Conservation (phyloP, 345 rosid species). For the Heritiera littoralis region DNA sequence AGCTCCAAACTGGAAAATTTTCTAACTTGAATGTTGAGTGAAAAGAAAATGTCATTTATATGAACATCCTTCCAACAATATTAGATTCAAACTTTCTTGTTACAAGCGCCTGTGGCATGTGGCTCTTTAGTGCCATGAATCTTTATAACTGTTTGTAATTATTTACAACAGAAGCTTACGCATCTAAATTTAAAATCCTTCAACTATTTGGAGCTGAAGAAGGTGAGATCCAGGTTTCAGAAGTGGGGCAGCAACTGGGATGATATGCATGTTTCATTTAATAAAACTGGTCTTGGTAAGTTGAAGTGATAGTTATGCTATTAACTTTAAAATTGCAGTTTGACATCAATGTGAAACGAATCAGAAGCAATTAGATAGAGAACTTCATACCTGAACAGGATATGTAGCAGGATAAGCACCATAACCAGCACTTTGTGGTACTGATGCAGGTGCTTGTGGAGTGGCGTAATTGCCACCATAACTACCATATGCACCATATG, state of each 20-base stretch:
- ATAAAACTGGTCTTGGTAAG: not conserved
- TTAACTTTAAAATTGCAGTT: not conserved
- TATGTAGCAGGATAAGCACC: conserved; percentile 78
- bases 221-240: not conserved
- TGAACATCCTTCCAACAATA: not conserved
- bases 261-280: not conserved
- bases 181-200: not conserved
- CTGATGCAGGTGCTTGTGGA: conserved; percentile 71
- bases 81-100: not conserved
- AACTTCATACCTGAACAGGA: conserved; percentile 70
- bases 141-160: not conserved
- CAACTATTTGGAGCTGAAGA: not conserved
- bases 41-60: not conserved
- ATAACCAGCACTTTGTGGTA: conserved; percentile 66
- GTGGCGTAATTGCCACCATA: conserved; percentile 66
- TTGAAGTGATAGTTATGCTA: not conserved
- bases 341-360: not conserved
- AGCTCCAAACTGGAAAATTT: conserved; percentile 12
- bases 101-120: not conserved
- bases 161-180: not conserved
- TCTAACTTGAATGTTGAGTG: not conserved
- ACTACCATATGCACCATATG: conserved; percentile 69
- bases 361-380: not conserved
- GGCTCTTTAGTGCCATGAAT: not conserved
- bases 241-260: not conserved